Evolutionary conservation across 768 basidiomycete genomes (phyloP), one percentile per base, ranked within the genome.

Genomic region (Coprinopsis sp.): DNA sequence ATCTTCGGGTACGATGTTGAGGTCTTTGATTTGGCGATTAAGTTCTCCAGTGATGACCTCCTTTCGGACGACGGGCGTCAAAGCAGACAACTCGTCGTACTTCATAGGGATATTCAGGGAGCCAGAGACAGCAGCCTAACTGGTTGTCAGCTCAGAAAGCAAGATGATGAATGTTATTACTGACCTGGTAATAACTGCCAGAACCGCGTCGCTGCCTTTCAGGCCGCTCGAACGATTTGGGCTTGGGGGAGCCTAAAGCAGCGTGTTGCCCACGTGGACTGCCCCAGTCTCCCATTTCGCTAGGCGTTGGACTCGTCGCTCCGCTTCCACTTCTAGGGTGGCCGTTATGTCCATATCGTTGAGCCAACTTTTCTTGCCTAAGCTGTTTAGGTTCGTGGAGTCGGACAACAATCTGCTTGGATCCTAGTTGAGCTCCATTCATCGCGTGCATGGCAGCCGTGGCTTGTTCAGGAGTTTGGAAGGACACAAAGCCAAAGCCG

Each of bases 401-500:
- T 33, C 92, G 79, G 22, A 95, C 92, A 1, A 89, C 84, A 30
- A 95, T 73, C 44, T 86, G 80, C 60, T 92, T 91, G 12, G 73
- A 67, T 24, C 87, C 88, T 22, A 94, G 48, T 22, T 77, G 67
- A 12, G 67, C 61, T 13, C 90, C 89, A 47, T 94, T 91, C 91
- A 94, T 92, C 8, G 69, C 77, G 42, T 79, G 78, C 74, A 92
- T 66, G 0, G 92, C 92, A 8, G 76, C 73, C 23, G 76, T 51
- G 27, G 91, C 91, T 77, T 91, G 85, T 52, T 86, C 82, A 18
- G 91, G 87, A 7, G 79, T 77, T 60, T 91, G 87, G 65, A 70
- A 94, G 2, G 87, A 90, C 33, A 94, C 92, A 57, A 94, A 95
- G 23, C 92, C 92, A 60, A 94, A 95, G 8, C 91, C 86, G 54